These are phyloP conservation scores for Microsporum ferrugineum DNA, from an alignment of 2,329 filamentous ascomycete species.

Conservation along the genomic window DNA sequence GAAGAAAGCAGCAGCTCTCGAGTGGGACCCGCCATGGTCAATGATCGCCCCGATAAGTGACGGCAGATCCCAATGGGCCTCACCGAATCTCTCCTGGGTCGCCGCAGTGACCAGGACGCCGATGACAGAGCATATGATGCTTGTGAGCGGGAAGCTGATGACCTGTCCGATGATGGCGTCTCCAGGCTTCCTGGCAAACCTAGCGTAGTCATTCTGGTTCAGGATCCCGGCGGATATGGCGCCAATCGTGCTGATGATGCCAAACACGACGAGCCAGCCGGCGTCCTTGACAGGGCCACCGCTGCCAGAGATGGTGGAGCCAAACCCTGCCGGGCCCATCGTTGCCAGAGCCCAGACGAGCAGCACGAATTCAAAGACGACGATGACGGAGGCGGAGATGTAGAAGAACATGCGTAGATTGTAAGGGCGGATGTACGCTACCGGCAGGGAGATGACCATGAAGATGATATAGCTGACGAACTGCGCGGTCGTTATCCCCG, in stretches of 20 bases:
- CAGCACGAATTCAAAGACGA: slow-evolving; percentile 10
- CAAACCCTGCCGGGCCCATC: slow-evolving; percentile 9
- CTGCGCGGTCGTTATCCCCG: slow-evolving; percentile 26
- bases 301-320: slow-evolving; percentile 2
- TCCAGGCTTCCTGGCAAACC: slow-evolving; percentile 31
- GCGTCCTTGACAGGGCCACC: slow-evolving; percentile 12
- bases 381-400: slow-evolving; percentile 5
- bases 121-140: slow-evolving; percentile 7
- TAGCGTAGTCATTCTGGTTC: slow-evolving; percentile 37
- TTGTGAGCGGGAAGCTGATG: slow-evolving; percentile 22
- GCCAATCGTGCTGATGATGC: slow-evolving; percentile 35
- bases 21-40: slow-evolving; percentile 22
- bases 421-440: slow-evolving; percentile 37
- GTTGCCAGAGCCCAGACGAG: slow-evolving; percentile 11
- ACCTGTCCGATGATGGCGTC: slow-evolving; percentile 36
- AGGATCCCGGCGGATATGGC: slow-evolving; percentile 37
- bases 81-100: slow-evolving; percentile 24
- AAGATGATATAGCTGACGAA: slow-evolving; percentile 30
- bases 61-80: slow-evolving; percentile 36
- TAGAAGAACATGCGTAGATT: slow-evolving; percentile 10
- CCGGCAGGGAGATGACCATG: slow-evolving; percentile 28
- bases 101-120: slow-evolving; percentile 29
- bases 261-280: slow-evolving; percentile 30
- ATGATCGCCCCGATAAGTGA: slow-evolving; percentile 31
- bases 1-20: slow-evolving; percentile 39